These are phyloP conservation scores for Hordeum pubiflorum DNA, from an alignment of 202 grass and related monocot species.

Conservation along the genomic window DNA sequence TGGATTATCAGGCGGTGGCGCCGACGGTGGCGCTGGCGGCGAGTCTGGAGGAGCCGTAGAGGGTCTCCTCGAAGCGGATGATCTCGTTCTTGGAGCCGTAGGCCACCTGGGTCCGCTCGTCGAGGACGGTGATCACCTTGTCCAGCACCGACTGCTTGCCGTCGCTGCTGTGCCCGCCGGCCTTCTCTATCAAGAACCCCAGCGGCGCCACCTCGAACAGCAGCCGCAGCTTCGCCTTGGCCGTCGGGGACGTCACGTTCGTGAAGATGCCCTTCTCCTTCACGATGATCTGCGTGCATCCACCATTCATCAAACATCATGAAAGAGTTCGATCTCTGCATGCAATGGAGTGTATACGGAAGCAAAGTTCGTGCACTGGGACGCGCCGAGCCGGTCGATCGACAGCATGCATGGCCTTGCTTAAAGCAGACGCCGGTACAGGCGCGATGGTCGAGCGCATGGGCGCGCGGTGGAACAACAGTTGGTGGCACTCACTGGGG, in stretches of 20 bases:
- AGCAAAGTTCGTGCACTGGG: not conserved
- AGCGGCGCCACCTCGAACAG: conserved; percentile 91
- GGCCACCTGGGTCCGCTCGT: conserved; percentile 74
- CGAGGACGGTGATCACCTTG: conserved; percentile 63
- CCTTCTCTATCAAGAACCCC: conserved; percentile 78
- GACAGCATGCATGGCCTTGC: conserved; percentile 22
- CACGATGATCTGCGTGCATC: conserved; percentile 69
- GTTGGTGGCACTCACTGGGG: not conserved
- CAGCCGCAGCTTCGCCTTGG: conserved; percentile 89
- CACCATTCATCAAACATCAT: not conserved
- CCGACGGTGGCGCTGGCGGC: conserved; percentile 48
- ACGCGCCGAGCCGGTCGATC: not conserved
- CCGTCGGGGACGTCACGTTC: conserved; percentile 66
- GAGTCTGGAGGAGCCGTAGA: conserved; percentile 78
- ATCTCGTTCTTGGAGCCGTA: conserved; percentile 98
- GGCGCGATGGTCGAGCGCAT: conserved; percentile 1
- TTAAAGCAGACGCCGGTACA: conserved; percentile 26
- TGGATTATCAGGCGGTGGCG: conserved; percentile 32
- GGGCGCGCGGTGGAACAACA: conserved; percentile 27
- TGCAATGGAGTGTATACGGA: not conserved
- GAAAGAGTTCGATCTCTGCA: too few species aligned
- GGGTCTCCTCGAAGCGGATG: conserved; percentile 87
- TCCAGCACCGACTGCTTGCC: conserved; percentile 79
- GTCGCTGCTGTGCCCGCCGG: conserved; percentile 90
- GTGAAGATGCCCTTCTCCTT: conserved; percentile 99